Base-by-base conservation (phyloP, 495 filamentous ascomycete genomes). In the Saxispiralis lemnorum region DNA sequence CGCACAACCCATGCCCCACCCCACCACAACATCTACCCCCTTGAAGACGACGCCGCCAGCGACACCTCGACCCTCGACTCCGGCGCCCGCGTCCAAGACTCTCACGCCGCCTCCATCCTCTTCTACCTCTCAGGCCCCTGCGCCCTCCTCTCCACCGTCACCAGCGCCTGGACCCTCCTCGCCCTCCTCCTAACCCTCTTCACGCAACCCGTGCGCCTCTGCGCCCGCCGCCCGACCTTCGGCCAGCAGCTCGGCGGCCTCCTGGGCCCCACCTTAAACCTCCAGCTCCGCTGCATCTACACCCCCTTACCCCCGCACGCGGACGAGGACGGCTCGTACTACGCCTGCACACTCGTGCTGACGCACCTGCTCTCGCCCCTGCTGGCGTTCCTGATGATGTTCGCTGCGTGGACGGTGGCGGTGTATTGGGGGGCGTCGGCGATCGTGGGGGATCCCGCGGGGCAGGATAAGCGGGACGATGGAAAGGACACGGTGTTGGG, bases 361-460 rank as follows among this genome's bases (percentile, higher is more conserved):
- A 61, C 78, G 17, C 62, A 75, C 21, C 38, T 72, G 0, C 47
- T 75, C 15, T 71, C 72, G 4, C 71, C 75, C 0, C 49, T 79
- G 17, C 54, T 75, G 15, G 68, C 69, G 38, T 50, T 75, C 1
- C 66, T 61, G 12, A 58, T 76, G 9, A 63, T 73, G 1, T 59
- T 75, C 13, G 64, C 66, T 2, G 64, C 68, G 9, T 80, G 75
- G 76, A 69, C 67, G 0, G 67, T 73, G 0, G 76, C 71, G 1
- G 66, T 64, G 34, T 80, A 78, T 60, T 80, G 76, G 76, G 56
- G 73, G 43, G 76, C 72, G 46, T 65, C 74, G 19, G 66, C 66
- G 52, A 65, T 79, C 9, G 54, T 80, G 32, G 76, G 76, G 1
- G 72, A 78, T 53, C 74, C 73, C 31, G 71, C 74, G 31, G 72